These are phyloP conservation scores for Trypanosoma rangeli DNA, from an alignment of 208 protist genomes.

Conservation along the genomic window DNA sequence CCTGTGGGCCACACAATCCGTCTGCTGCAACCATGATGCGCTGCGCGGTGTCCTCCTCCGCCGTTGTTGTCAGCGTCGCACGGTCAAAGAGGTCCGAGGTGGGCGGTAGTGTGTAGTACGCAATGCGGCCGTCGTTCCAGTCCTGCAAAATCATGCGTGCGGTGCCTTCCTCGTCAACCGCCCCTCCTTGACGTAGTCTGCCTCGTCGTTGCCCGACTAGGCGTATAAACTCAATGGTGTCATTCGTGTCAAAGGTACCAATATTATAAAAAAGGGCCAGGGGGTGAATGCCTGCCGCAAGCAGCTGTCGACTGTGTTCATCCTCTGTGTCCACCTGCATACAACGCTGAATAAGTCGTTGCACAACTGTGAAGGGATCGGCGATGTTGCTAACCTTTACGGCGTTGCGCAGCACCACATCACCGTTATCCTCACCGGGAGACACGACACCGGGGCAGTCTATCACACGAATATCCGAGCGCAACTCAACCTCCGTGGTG, in stretches of 20 bases:
- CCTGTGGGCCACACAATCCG: slow-evolving; percentile 29
- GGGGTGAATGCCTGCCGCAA: slow-evolving; percentile 49
- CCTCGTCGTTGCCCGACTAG: slow-evolving; percentile 80
- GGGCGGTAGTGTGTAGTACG: slow-evolving; percentile 95
- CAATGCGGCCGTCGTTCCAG: slow-evolving; percentile 95
- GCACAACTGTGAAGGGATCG: slow-evolving; percentile 92
- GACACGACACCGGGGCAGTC: slow-evolving; percentile 97
- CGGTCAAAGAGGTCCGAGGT: slow-evolving; percentile 57
- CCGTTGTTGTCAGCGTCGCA: slow-evolving; percentile 16
- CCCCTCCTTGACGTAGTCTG: slow-evolving; percentile 81
- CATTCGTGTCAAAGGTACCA: slow-evolving; percentile 61
- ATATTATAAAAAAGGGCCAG: slow-evolving; percentile 85
- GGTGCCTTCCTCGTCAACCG: slow-evolving; percentile 90
- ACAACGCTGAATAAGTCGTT: slow-evolving; percentile 90
- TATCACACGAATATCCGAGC: slow-evolving; percentile 95
- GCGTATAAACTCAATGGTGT: slow-evolving; percentile 85
- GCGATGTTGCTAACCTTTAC: slow-evolving; percentile 93
- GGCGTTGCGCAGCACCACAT: slow-evolving; percentile 95
- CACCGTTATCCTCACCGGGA: slow-evolving; percentile 78
- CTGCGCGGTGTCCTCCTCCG: slow-evolving; percentile 23
- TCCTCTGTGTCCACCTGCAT: slow-evolving; percentile 32
- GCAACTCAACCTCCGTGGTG: slow-evolving; percentile 95
- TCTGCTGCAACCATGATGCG: not conserved
- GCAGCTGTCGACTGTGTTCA: slow-evolving; percentile 7
- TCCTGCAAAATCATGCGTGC: slow-evolving; percentile 93